Evolutionary conservation across 2,329 filamentous ascomycete species (phyloP), one percentile per base, ranked within the genome.

Genomic region (Ceratocystis cubensis): DNA sequence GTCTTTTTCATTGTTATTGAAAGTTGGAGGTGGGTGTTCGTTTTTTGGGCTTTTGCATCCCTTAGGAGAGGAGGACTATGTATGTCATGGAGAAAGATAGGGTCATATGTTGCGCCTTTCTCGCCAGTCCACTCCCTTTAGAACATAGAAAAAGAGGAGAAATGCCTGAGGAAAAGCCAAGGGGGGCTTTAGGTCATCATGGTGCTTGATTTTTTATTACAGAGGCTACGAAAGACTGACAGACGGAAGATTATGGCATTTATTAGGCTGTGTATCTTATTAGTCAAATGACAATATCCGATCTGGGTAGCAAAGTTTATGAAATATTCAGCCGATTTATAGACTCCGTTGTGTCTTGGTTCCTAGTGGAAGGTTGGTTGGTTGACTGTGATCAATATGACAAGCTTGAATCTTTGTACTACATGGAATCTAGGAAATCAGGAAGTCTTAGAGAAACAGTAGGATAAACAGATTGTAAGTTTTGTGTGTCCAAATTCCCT

Each of bases 241-340:
- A 17, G 22, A 63, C 25, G 28, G 50, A 65, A 59, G 37, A 56
- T 57, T 65, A 57, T 65, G 63, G 48, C 63, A 64, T 64, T n/a
- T 65, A 45, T 65, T 65, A 56, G 15, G 63, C 41, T 44, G 48
- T 56, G 41, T 65, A 65, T 65, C 63, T 65, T 28, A 57, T 64
- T 46, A 59, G 48, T 59, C 41, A 44, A 65, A 65, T 65, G 28
- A 56, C 48, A 63, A 64, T 37, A 41, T 56, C 46, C 46, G 45
- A 64, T 64, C 46, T 64, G 46, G 41, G 20, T 46, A 63, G 41
- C 61, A 48, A 37, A 46, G n/a, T 48, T 22, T 63, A 46, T 46
- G 15, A 46, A 30, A 63, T 63, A 46, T 25, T 59, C 13, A 59
- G 33, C 13, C 17, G 2, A 17, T 59, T 59, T n/a, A 57, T 15